Evolutionary conservation across 192 early-diverging fungal species (phyloP).

Genomic region (Funneliformis mosseae): DNA sequence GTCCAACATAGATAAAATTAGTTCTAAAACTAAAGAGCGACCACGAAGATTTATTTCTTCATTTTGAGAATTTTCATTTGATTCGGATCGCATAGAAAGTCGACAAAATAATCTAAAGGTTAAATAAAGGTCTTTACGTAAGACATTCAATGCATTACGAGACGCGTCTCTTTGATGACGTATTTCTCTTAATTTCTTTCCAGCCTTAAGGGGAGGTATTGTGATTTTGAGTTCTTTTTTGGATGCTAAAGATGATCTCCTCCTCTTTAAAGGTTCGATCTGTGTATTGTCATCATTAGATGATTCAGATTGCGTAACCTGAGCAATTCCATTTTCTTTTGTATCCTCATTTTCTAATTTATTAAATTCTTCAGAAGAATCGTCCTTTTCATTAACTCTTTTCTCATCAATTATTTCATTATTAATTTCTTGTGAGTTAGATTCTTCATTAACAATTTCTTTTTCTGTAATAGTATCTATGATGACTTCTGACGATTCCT

Average conservation of each 20-base stretch:
- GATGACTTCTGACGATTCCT: neutral
- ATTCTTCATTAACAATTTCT: neutral
- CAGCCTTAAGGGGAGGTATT: constrained; percentile 6
- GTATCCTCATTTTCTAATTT: neutral
- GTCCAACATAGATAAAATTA: constrained; percentile 53
- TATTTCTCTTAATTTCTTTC: constrained; percentile 30
- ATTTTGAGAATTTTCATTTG: constrained; percentile 37
- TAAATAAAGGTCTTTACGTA: constrained; percentile 49
- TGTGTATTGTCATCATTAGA: neutral
- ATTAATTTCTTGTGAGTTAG: neutral
- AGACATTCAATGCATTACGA: constrained; percentile 25
- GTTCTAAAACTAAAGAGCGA: constrained; percentile 45
- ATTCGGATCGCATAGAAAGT: constrained; percentile 42
- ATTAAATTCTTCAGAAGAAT: neutral
- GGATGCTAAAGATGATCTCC: constrained; percentile 27
- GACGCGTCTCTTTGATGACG: constrained; percentile 33
- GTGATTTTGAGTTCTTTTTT: constrained; percentile 20
- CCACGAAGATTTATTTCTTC: constrained; percentile 49
- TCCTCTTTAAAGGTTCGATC: neutral
- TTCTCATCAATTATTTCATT: neutral
- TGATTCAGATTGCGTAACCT: neutral
- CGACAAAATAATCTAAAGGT: constrained; percentile 48
- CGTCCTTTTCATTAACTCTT: neutral
- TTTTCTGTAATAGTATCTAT: neutral
- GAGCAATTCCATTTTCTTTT: neutral